Evolutionary conservation across 345 rosid genomes (phyloP).

Genomic region (Euphorbia peplus): DNA sequence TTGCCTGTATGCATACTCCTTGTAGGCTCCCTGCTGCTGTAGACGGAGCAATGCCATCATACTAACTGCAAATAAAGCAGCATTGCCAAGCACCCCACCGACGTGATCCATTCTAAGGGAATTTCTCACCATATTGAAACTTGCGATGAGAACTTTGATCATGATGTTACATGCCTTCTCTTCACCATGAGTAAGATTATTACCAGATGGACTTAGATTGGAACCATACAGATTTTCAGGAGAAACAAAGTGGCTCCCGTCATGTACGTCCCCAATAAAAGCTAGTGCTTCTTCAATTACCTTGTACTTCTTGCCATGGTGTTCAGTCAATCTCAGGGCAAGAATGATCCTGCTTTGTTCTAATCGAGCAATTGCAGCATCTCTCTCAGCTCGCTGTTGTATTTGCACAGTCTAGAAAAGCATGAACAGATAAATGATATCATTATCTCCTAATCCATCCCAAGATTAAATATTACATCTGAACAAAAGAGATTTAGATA

Average conservation of each 20-base stretch:
- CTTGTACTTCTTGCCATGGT: conserved; percentile 74
- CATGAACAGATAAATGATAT: conserved; percentile 1
- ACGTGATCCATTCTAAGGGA: conserved; percentile 52
- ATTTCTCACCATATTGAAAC: conserved; percentile 55
- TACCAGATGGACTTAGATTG: conserved; percentile 35
- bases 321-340: conserved; percentile 78
- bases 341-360: conserved; percentile 92
- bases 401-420: conserved; percentile 63
- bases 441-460: not conserved
- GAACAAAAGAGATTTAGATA: not conserved
- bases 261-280: conserved; percentile 71
- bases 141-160: conserved; percentile 46
- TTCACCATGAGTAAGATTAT: conserved; percentile 25
- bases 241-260: conserved; percentile 42
- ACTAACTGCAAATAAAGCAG: conserved; percentile 72
- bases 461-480: not conserved
- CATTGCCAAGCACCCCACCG: conserved; percentile 72
- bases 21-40: conserved; percentile 50
- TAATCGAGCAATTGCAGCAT: conserved; percentile 76
- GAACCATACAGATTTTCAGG: conserved; percentile 53
- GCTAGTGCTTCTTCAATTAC: conserved; percentile 87
- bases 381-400: conserved; percentile 87
- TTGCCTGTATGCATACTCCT: conserved; percentile 38
- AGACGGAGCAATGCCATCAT: conserved; percentile 74
- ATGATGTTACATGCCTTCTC: conserved; percentile 36